Evolutionary conservation across 352 stramenopile genomes (phyloP), one percentile per base, ranked within the genome.

Genomic region (Albugo candida): DNA sequence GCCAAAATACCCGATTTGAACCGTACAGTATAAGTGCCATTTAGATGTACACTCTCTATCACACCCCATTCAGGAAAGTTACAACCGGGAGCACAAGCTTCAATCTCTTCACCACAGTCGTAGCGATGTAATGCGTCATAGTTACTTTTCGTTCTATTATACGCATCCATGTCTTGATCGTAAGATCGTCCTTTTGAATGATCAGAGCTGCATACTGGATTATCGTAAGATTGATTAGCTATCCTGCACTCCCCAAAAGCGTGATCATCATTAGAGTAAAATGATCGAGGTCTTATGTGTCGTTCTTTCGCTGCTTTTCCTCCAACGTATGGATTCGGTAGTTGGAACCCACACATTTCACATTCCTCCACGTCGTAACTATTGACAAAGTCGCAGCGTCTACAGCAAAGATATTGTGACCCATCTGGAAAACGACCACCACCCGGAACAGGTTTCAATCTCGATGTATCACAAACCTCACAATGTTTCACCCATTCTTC

Each of bases 361-460:
- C 70, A 83, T 11, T 78, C 56, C 5, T 78, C 66, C 53, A 72
- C 59, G 20, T 81, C 71, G 45, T 69, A 80, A 44, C 81, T 83
- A 58, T 83, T 83, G 55, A 81, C 68, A 36, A 83, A 83, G 34
- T 80, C 73, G 47, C 71, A 83, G 35, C 76, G 59, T 17, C 52
- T 56, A 42, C 71, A 83, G 41, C 72, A 75, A 38, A 81, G 56
- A 45, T 70, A 83, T 0, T 57, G 61, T 53, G 60, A 63, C 0
- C 67, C 70, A 19, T 63, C 61, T 31, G 3, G 3, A 31, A 31
- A 31, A 31, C 24, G 24, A 31, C 24, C 8, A 10, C 65, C 56
- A 4, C 66, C 66, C 13, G 55, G 62, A 19, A 58, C 65, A 0
- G 70, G 67, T 41, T 79, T 83, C 24, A 31, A 31, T 31, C 24